Base-by-base conservation (phyloP, 345 rosid genomes). In the Lumnitzera racemosa region DNA sequence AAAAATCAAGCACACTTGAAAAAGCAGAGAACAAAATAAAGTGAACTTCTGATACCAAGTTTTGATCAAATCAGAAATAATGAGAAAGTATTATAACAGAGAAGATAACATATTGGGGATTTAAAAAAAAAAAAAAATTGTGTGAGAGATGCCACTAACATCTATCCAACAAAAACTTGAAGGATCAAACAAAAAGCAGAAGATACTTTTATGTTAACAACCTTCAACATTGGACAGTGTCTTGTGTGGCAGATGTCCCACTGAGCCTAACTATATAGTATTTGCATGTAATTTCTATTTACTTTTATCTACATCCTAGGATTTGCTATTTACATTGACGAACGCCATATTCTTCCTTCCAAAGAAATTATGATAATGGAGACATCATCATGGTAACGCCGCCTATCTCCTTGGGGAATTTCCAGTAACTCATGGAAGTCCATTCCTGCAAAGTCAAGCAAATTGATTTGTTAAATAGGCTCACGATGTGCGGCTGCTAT, bases 331-430 rank as follows among this genome's bases (percentile, higher is more conserved):
- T 72, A 85, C 86, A 78, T 74, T 29, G 86, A 84, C 20, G 99
- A 94, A 62, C 83, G 78, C 99, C 99, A 94, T 59, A 90, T 94
- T 65, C 96, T 84, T 58, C 99, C 97, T 66, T 88, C 91, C 29
- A 94, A 78, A 53, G 99, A 94, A 57, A 94, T 79, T 25, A 94
- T 79, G 47, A 94, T 90, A 20, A 88, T 83, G 0, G 96, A 86
- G 47, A 94, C 88, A 57, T 94, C 99, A 47, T 94, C 99, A 24
- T 94, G 99, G 78, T 94, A 94, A 72, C 70, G 71, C 12, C 99
- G 74, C 13, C 97, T 85, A 27, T 90, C 86, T 46, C 99, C 99
- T 75, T 86, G 95, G 23, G 99, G 96, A 51, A 94, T 94, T 31
- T 83, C 95, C 13, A 94, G 74, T 74, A 94, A 65, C 56, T 88